Evolutionary conservation across 2,329 filamentous ascomycete species (phyloP), one percentile per base, ranked within the genome.

Genomic region (Colletotrichum plurivorum): DNA sequence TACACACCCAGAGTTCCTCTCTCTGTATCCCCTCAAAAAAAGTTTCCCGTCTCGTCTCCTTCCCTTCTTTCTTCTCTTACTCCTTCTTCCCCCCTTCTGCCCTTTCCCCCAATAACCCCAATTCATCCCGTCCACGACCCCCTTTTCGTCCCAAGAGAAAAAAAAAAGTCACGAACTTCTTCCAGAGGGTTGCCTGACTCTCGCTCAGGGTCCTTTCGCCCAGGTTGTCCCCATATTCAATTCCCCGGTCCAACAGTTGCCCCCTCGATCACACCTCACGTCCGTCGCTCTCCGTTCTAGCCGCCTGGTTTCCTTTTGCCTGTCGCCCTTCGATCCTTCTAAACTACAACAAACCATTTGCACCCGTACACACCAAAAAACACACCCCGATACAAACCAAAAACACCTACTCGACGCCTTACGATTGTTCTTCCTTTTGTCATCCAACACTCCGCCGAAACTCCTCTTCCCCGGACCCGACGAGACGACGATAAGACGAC

Each of bases 221-320:
- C n/a, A 55, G 53, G 13, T 58, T 56, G 57, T 39, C 49, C 45
- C 65, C 59, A 60, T 64, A 45, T 57, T 56, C 69, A 43, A 51
- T 49, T 68, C 58, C 54, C 51, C 59, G 60, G 53, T 57, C 41
- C 53, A 57, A 48, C 59, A 22, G 59, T 67, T 53, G 25, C 36
- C 64, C 45, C 59, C 54, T 36, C 46, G 43, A 68, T 54, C 54
- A 58, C 31, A 57, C 45, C 46, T 69, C 60, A 58, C 41, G 45
- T 64, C 56, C 61, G 45, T 70, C 57, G 61, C 60, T 53, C 63
- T 53, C 67, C 54, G 72, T 71, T 73, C 72, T 73, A 61, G 59
- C 72, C 73, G 69, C 73, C 73, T 75, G 72, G 72, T 73, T 61
- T 71, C 70, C 69, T 66, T 73, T 74, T 74, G 65, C 73, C 63